phyloP scores from a whole-genome alignment of 176 grass and related monocot genomes.

The Pontederia crassipes region DNA sequence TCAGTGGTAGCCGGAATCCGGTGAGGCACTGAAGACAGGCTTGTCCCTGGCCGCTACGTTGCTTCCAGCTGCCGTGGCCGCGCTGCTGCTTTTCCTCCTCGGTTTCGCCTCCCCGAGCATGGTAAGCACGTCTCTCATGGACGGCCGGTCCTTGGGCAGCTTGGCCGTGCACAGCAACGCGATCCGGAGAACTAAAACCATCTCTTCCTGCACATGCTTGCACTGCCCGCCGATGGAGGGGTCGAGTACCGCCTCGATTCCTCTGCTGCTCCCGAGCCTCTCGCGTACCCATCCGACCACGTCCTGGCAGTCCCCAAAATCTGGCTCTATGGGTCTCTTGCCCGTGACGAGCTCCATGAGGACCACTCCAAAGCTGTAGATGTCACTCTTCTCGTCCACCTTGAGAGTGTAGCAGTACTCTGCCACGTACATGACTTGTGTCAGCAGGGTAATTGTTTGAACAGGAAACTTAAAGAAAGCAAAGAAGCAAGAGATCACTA shows the following conservation, averaged over 20 bases:
- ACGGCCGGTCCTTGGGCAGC: conserved; percentile 64
- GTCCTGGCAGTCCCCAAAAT: conserved; percentile 76
- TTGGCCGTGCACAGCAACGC: conserved; percentile 81
- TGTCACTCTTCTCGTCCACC: conserved; percentile 98
- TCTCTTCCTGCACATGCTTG: conserved; percentile 84
- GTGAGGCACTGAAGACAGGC: conserved; percentile 69
- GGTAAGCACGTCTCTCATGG: conserved; percentile 81
- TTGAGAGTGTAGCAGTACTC: conserved; percentile 95
- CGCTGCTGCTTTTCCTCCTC: conserved; percentile 63
- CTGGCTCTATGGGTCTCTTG: conserved; percentile 47
- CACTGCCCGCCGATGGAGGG: conserved; percentile 45
- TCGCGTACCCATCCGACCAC: conserved; percentile 77
- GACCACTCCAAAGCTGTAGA: conserved; percentile 93
- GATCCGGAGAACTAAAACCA: conserved; percentile 84
- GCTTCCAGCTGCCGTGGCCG: conserved; percentile 15
- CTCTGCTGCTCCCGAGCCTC: conserved; percentile 44
- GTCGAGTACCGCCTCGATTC: conserved; percentile 50
- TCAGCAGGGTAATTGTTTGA: no score
- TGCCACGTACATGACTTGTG: not conserved
- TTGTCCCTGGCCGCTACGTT: conserved; percentile 56
- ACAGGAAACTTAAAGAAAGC: not conserved
- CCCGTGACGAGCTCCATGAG: conserved; percentile 90
- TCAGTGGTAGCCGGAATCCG: conserved; percentile 36
- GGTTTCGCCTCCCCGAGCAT: conserved; percentile 97
- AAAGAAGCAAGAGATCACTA: not conserved